Evolutionary conservation across 306 rosid genomes (phyloP).

Genomic region (Sindora glabra): DNA sequence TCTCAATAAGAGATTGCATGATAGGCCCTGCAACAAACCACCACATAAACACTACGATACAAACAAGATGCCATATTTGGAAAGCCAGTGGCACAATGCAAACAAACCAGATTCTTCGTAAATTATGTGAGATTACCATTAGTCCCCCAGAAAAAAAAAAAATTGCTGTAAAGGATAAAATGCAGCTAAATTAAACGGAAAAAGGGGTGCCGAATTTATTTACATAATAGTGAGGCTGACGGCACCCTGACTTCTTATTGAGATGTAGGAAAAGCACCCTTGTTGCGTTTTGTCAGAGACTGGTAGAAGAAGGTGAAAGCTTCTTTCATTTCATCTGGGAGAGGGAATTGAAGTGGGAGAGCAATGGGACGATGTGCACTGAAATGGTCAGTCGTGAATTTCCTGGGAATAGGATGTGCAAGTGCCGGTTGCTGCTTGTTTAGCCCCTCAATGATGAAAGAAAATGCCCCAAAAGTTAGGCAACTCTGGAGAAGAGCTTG

Average conservation of each 20-base stretch:
- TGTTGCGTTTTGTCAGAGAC: constrained; percentile 53
- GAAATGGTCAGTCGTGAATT: constrained; percentile 18
- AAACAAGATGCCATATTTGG: too few relatives aligned
- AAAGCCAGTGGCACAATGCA: too few relatives aligned
- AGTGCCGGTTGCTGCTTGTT: constrained; percentile 93
- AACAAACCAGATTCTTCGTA: too few relatives aligned
- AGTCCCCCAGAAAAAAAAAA: too few relatives aligned
- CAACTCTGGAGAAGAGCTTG: constrained; percentile 94
- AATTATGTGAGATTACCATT: too few relatives aligned
- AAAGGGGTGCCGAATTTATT: constrained; percentile 15
- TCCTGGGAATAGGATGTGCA: constrained; percentile 60
- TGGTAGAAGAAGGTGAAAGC: constrained; percentile 58
- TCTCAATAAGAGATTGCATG: too few relatives aligned
- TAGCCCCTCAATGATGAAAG: constrained; percentile 77
- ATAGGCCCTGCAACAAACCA: too few relatives aligned
- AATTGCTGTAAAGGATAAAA: too few relatives aligned
- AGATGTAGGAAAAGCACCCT: constrained; percentile 32
- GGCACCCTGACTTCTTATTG: constrained; percentile 19
- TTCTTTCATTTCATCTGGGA: constrained; percentile 68
- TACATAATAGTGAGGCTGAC: constrained; percentile 19
- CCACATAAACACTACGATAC: too few relatives aligned
- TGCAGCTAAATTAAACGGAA: neutral
- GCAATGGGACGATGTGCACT: constrained; percentile 23
- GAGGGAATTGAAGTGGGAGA: constrained; percentile 73
- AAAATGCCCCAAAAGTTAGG: constrained; percentile 89